Evolutionary conservation across 164 flowering plant species (phyloP).

Genomic region (Vitis amurensis): DNA sequence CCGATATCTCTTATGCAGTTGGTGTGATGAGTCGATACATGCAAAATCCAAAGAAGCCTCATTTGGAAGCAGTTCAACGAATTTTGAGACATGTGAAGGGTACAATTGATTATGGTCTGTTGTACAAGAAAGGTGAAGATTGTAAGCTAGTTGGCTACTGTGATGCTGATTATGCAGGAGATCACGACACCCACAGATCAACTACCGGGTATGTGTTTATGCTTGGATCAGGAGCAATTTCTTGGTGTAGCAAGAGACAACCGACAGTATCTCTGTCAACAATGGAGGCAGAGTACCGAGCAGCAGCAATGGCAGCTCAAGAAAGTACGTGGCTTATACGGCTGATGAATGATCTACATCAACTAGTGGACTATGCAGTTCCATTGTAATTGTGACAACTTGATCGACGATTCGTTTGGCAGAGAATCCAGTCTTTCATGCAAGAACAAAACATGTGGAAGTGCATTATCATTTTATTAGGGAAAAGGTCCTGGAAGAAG

Average conservation of each 20-base stretch:
- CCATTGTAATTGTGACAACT: no score
- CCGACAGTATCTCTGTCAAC: conserved; percentile 1
- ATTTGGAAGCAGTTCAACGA: background rate
- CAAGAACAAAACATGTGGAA: conserved; percentile 3
- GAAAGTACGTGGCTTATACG: conserved; percentile 5
- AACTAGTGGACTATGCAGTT: background rate
- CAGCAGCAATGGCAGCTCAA: background rate
- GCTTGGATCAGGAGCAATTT: background rate
- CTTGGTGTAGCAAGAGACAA: conserved; percentile 3
- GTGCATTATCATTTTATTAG: conserved; percentile 6
- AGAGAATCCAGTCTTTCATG: background rate
- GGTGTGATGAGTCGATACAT: background rate
- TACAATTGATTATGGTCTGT: background rate
- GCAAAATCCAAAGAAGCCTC: background rate
- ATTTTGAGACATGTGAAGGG: background rate
- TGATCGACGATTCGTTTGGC: no score
- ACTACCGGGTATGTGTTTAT: background rate
- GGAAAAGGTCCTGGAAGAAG: conserved; percentile 3
- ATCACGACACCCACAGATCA: background rate
- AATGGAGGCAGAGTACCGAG: conserved; percentile 1
- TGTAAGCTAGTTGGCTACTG: background rate
- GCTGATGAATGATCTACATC: background rate
- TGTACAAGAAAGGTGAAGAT: background rate
- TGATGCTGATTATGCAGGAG: conserved; percentile 3
- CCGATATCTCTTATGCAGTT: conserved; percentile 7